Conservation (phyloP, 805 yeast species). For the Nakazawaea populi region DNA sequence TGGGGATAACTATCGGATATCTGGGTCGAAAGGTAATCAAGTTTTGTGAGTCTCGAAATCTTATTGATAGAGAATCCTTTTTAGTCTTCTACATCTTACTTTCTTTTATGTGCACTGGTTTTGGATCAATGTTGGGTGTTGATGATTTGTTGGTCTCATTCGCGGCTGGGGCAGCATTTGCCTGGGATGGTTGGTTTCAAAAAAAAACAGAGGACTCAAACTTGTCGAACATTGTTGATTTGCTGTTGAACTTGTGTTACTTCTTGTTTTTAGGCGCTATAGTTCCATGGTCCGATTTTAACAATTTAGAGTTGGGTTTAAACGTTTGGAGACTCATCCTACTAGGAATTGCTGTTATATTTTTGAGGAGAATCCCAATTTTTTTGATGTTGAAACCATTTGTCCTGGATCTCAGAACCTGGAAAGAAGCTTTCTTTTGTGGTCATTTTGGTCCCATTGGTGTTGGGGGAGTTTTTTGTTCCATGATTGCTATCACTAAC, state of each 20-base stretch:
- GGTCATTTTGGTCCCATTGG: slow-evolving; percentile 98
- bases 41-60: slow-evolving; percentile 60
- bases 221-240: slow-evolving; percentile 85
- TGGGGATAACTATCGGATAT: slow-evolving; percentile 73
- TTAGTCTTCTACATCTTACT: slow-evolving; percentile 78
- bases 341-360: slow-evolving; percentile 65
- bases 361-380: slow-evolving; percentile 79
- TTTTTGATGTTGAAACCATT: slow-evolving; percentile 68
- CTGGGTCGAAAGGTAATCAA: slow-evolving; percentile 63
- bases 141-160: slow-evolving; percentile 87
- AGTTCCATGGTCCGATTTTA: slow-evolving; percentile 81
- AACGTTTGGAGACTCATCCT: slow-evolving; percentile 76
- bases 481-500: slow-evolving; percentile 70
- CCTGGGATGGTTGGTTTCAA: slow-evolving; percentile 92
- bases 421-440: slow-evolving; percentile 92
- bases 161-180: slow-evolving; percentile 89
- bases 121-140: slow-evolving; percentile 81
- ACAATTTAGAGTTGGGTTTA: slow-evolving; percentile 54
- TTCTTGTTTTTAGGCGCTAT: slow-evolving; percentile 89
- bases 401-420: slow-evolving; percentile 80
- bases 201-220: slow-evolving; percentile 77
- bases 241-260: slow-evolving; percentile 75
- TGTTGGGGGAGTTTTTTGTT: slow-evolving; percentile 87
- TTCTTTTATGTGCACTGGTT: slow-evolving; percentile 82
- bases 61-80: slow-evolving; percentile 86